Base-by-base conservation (phyloP, 2,329 filamentous ascomycete species). In the Trichoderma gracile region DNA sequence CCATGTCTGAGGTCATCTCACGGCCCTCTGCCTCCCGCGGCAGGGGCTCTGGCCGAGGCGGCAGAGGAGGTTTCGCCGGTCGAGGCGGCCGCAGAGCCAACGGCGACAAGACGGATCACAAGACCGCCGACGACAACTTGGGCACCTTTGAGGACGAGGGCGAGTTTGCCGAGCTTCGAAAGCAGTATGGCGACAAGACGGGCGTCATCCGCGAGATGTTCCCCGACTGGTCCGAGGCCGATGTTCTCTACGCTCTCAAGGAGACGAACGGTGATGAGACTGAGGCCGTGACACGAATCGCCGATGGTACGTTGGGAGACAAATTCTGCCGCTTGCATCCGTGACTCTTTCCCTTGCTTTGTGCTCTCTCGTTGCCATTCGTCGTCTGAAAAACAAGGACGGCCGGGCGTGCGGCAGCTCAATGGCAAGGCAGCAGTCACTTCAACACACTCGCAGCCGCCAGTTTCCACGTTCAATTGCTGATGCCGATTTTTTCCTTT, bases 1-100 rank as follows among this genome's bases (percentile, higher is more conserved):
- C 78, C 82, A 98, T 98, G 95, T 96, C 95, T 86, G 94, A 98
- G 86, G 87, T 91, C 82, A 90, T 93, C 84, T 86, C 90, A 81
- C 87, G 93, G 85, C 86, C 90, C 77, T 85, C 88, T 79, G 88
- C 91, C 81, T 80, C 88, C 83, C 92, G 94, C 82, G 93, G 94
- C 81, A 90, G 95, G 86, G 92, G 92, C 82, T 90, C 92, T 78
- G 86, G 89, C 79, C 90, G 94, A 79, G 93, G 93, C 77, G 93
- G 92, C 75, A 86, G 90, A 81, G 89, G 89, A 78, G 89, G 89
- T 71, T 89, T 89, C 78, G 86, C 84, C 74, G 84, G 89, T 81
- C 86, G 87, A 77, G 86, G 86, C 74, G 87, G 90, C 78, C 90
- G 89, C 73, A 80, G 86, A 80, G 83, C 87, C 77, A 96, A 96